A percentile compares a stretch with the other conserved stretches of the same genome.
Conservation (phyloP, 352 stramenopile species). For the Globisporangium radiosum region DNA sequence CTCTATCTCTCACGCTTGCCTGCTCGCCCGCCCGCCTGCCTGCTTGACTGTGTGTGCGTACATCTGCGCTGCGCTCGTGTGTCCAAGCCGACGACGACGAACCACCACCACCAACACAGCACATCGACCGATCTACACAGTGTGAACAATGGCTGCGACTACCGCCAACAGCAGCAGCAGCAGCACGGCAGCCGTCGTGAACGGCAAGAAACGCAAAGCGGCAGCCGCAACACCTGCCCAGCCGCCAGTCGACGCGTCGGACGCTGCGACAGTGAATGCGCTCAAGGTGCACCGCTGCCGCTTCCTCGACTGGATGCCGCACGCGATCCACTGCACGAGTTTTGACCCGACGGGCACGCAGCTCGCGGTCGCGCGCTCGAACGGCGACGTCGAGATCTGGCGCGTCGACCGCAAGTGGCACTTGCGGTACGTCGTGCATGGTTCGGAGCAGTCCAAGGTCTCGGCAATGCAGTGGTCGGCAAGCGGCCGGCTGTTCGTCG, state of each 20-base stretch:
- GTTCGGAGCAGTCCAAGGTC: constrained; percentile 55
- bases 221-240: background rate
- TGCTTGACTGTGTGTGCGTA: background rate
- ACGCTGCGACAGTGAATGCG: constrained; percentile 3
- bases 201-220: constrained; percentile 9
- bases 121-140: too few relatives aligned
- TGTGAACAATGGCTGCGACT: too few relatives aligned
- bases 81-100: background rate
- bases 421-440: constrained; percentile 59
- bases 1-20: background rate
- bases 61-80: background rate
- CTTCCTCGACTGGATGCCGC: constrained; percentile 82
- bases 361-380: constrained; percentile 70
- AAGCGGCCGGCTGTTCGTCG: constrained; percentile 51
- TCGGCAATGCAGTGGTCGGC: constrained; percentile 62
- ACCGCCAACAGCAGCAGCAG: background rate
- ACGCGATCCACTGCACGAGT: constrained; percentile 52
- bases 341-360: constrained; percentile 52
- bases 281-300: constrained; percentile 77
- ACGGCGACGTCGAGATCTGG: constrained; percentile 82
- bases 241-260: background rate
- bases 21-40: background rate
- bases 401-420: constrained; percentile 58
- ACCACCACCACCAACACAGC: background rate
- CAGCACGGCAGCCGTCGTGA: background rate